phyloP scores from a whole-genome alignment of 1,139 yeast genomes.

The Zygosaccharomyces sapae region DNA sequence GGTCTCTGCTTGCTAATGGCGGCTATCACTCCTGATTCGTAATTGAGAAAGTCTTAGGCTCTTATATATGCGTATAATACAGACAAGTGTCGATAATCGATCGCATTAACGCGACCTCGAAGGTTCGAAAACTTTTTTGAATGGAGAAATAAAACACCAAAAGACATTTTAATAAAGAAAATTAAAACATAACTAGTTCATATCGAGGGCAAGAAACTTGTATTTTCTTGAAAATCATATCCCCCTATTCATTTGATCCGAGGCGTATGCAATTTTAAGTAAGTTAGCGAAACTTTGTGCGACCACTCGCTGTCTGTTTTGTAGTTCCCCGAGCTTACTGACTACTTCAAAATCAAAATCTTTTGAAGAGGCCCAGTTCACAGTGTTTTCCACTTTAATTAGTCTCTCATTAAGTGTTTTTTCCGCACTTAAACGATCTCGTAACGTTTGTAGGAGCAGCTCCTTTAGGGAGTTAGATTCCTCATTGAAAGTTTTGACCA shows the following conservation, averaged over 20 bases:
- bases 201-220: too few species aligned
- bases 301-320: conserved; percentile 26
- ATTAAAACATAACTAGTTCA: neutral
- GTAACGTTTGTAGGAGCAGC: conserved; percentile 16
- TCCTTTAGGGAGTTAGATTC: conserved; percentile 22
- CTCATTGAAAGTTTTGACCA: conserved; percentile 19
- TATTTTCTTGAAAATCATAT: too few species aligned
- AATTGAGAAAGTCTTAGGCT: neutral
- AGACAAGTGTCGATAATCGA: conserved; percentile 8
- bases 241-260: conserved; percentile 2
- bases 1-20: neutral
- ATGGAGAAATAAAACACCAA: neutral
- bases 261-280: conserved; percentile 18
- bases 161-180: neutral
- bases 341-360: conserved; percentile 23
- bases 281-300: conserved; percentile 23
- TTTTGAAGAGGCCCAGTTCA: conserved; percentile 19
- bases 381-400: conserved; percentile 24
- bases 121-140: conserved; percentile 6
- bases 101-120: conserved; percentile 14
- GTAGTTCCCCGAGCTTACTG: conserved; percentile 25
- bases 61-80: neutral
- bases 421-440: conserved; percentile 24
- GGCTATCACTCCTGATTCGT: conserved; percentile 1
- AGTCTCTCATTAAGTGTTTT: conserved; percentile 18